Base-by-base conservation (phyloP, 208 protist species). In the Trypanosoma caninum region DNA sequence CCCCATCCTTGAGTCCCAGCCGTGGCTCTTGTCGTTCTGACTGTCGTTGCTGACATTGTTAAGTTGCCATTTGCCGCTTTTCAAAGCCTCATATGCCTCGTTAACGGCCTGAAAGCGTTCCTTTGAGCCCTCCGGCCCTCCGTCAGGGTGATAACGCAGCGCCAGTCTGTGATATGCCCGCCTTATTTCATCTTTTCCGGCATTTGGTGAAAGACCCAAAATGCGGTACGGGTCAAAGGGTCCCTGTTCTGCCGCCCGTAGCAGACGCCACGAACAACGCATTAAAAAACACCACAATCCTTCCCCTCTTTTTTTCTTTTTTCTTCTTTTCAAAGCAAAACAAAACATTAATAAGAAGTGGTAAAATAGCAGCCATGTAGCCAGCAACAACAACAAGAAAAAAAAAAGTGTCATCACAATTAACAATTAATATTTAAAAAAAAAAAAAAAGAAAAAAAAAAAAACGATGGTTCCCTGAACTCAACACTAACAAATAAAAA, bases 141-240 rank as follows among this genome's bases (percentile, higher is more conserved):
- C 76, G 53, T 93, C 86, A 0, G 86, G 86, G 56, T 93, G 86
- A 53, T 77, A 93, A 10, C 80, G 76, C 5, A 93, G 78, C 2
- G 82, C 86, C 3, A 93, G 66, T 18, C 76, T 64, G 46, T 73
- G 76, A 50, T 93, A 93, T 5, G 86, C 86, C 54, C 65, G 54
- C 46, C 88, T 89, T 37, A 89, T 77, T 28, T 93, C 86, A 10
- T 78, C 68, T 50, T 82, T 87, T n/a, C 56, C 72, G 0, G 86
- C 86, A 3, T 60, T 65, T 1, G 68, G 74, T 3, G 52, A 50
- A 11, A 93, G 67, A 16, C 86, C 86, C 18, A 93, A 74, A 56
- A 93, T 93, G 51, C 87, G 84, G 69, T 89, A 89, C 0, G 86
- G 86, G 59, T 93, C 78, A 52, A 93, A 93, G 1, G 86, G 86